Base-by-base conservation (phyloP, 495 filamentous ascomycete genomes). In the Podospora conica region DNA sequence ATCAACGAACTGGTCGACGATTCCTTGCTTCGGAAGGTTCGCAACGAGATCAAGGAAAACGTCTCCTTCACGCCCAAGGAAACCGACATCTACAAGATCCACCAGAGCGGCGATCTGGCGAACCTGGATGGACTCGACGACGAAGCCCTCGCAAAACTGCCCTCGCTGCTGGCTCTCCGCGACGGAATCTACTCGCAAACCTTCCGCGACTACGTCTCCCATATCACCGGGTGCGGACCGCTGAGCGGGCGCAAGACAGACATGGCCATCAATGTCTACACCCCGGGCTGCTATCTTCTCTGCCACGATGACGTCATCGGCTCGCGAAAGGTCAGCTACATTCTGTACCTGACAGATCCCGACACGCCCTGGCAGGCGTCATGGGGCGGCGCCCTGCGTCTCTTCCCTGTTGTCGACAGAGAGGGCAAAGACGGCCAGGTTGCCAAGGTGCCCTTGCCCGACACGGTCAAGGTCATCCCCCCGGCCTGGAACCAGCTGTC, bases 251-350 rank as follows among this genome's bases (percentile, higher is more conserved):
- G 84, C 77, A 99, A 97, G 83, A 97, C 95, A 28, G 95, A 99
- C 78, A 98, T 98, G 96, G 95, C 95, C 53, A 96, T 99, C 81
- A 99, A 98, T 77, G 87, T 98, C 53, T 99, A 99, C 76, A 96
- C 91, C 1, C 95, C 96, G 58, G 93, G 94, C 20, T 96, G 93
- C 72, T 95, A 97, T 77, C 83, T 99, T 4, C 81, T 99, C 55
- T 97, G 94, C 76, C 95, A 99, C 71, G 95, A 99, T 81, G 95
- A 99, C 77, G 96, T 97, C 25, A 99, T 99, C 76, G 95, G 95
- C 22, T 96, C 88, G 69, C 84, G 95, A 28, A 87, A 92, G 63
- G 86, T 99, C 63, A 95, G 91, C 81, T 99, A 97, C 76, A 99
- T 99, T 68, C 83, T 99, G 61, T 99, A 99, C 75, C 82, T 99